Conservation (phyloP, 106 monocot species). For the Allium fistulosum region DNA sequence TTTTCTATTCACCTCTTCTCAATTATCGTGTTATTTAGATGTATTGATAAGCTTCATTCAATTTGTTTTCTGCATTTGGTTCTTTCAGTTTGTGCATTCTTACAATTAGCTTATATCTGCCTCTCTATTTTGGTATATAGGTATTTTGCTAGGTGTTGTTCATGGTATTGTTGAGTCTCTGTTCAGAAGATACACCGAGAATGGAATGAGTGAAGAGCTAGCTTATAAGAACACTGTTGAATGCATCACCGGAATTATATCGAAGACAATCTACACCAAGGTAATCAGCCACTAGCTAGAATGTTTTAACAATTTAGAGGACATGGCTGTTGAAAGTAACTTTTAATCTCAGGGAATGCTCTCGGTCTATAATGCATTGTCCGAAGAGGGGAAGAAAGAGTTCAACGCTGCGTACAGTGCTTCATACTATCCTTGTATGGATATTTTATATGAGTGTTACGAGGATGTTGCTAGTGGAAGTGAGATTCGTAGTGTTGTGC, state of each 20-base stretch:
- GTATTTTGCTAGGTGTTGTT: slow-evolving; percentile 84
- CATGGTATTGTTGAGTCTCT: slow-evolving; percentile 89
- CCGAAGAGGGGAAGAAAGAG: slow-evolving; percentile 76
- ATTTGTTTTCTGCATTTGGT: no score
- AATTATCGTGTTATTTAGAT: no score
- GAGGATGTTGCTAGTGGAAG: slow-evolving; percentile 80
- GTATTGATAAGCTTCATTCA: no score
- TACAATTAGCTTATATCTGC: no score
- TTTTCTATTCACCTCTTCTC: no score
- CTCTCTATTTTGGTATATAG: slow-evolving; percentile 14
- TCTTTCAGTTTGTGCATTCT: no score
- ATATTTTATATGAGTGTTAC: slow-evolving; percentile 86
- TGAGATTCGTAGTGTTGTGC: slow-evolving; percentile 81
- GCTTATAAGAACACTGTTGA: slow-evolving; percentile 92
- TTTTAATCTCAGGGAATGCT: slow-evolving; percentile 66
- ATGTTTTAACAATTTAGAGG: background rate
- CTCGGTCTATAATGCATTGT: slow-evolving; percentile 65
- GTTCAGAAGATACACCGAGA: slow-evolving; percentile 87
- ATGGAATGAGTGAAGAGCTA: slow-evolving; percentile 70
- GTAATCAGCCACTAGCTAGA: slow-evolving; percentile 13
- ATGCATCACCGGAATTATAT: slow-evolving; percentile 80
- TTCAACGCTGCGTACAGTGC: slow-evolving; percentile 75
- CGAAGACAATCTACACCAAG: slow-evolving; percentile 80
- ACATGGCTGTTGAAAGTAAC: background rate
- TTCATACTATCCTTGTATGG: slow-evolving; percentile 86